phyloP scores from a whole-genome alignment of 495 filamentous ascomycete genomes.

The Penicillium bovifimosum region DNA sequence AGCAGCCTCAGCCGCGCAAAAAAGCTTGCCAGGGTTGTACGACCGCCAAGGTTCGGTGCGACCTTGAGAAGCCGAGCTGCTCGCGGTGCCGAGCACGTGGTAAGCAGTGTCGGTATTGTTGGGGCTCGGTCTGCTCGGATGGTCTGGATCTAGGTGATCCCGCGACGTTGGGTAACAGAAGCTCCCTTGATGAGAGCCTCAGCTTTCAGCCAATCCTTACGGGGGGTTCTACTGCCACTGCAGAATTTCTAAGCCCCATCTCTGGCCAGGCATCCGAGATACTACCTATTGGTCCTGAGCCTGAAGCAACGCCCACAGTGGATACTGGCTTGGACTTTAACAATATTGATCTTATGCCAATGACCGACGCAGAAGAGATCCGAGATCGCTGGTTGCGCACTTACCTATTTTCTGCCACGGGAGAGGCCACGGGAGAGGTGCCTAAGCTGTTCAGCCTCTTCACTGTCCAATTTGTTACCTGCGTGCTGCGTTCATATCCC shows the following conservation, averaged over 20 bases:
- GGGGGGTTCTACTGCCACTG: too few species aligned
- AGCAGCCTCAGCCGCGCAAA: too few species aligned
- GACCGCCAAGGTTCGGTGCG: conserved; percentile 34
- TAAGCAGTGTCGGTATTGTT: too few species aligned
- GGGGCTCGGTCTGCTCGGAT: too few species aligned
- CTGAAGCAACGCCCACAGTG: too few species aligned
- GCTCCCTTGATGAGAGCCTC: too few species aligned
- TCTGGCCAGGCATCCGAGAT: not conserved
- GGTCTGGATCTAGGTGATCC: too few species aligned
- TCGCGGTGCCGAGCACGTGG: conserved; percentile 30
- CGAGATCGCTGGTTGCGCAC: conserved; percentile 33
- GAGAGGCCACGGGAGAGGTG: conserved; percentile 26
- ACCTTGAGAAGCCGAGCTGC: conserved; percentile 32
- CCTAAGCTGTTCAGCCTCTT: conserved; percentile 31
- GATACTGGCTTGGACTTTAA: not conserved
- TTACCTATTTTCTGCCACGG: too few species aligned
- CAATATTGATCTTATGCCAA: conserved; percentile 19
- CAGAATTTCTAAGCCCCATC: too few species aligned
- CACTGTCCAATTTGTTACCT: conserved; percentile 34
- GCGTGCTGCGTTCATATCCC: conserved; percentile 37
- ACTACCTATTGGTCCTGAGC: not conserved
- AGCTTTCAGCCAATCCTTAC: too few species aligned
- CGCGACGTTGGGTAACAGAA: too few species aligned
- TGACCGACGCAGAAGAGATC: conserved; percentile 36
- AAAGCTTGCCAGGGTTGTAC: conserved; percentile 38